Base-by-base conservation (phyloP, 306 rosid species). In the Betula pendula region DNA sequence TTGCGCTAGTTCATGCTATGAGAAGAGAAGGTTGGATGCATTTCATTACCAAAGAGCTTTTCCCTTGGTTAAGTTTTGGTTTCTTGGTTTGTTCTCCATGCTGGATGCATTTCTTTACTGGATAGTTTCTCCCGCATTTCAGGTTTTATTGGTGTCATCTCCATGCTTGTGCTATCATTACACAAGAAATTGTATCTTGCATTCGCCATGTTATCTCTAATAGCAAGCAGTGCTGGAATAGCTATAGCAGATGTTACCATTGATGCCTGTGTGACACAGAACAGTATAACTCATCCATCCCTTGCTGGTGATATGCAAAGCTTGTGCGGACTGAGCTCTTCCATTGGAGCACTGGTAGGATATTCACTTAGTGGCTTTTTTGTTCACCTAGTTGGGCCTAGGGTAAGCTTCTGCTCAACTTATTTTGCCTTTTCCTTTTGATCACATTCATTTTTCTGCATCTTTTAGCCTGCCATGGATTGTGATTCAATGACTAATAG, bases 241-340 rank as follows among this genome's bases (percentile, higher is more conserved):
- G 68, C 68, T 29, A 62, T 62, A 62, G 68, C 68, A 62, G 68
- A 62, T 62, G 68, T 62, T 6, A 62, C 68, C 68, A 62, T 62
- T 62, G 68, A 62, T 62, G 68, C 68, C n/a, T 62, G 68, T 62
- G 68, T 62, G 43, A 62, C 68, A 31, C 68, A 62, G 5, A 62
- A 62, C 42, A 62, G 68, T 16, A 62, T 29, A 62, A 62, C 9
- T 62, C 43, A 62, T 62, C 68, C 68, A 15, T 62, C 44, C 68
- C 68, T 62, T 31, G 68, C 68, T 31, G 5, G 43, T 15, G 68
- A 62, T 19, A 62, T 62, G 68, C 68, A 62, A 62, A 62, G 68
- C 44, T 31, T 62, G 68, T 62, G 68, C 31, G 68, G 68, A 62
- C 42, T 62, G 22, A 31, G 68, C 68, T 62, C 68, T 29, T 62